Evolutionary conservation across 148 eudicot genomes (phyloP), one percentile per base, ranked within the genome.

Genomic region (Vaccinium vitisidaea): DNA sequence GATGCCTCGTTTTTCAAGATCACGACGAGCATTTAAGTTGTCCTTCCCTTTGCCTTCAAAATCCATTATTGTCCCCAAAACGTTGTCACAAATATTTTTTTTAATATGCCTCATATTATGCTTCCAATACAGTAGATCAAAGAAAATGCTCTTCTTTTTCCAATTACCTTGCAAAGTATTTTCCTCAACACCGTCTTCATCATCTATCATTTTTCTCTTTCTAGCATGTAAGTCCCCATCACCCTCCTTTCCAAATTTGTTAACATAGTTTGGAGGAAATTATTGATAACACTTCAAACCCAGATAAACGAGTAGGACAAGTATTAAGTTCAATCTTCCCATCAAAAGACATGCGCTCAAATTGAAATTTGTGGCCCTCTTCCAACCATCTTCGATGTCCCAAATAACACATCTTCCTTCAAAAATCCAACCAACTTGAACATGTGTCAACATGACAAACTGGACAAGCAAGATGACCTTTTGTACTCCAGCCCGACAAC

Each of bases 41-140:
- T 83, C 52, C 53, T 84, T 79, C 25, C 39, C 80, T 80, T 84
- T 77, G 23, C 83, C 83, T 15, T 79, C 39, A 8, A 61, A 23
- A 59, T 80, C 18, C 19, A n/a, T 63, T 15, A 46, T 4, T 25
- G 18, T 77, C 19, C 54, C 12, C 5, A 82, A 30, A 30, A 30
- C 32, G 1, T 30, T 30, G 32, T 30, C 32, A 30, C 32, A 0
- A 30, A 30, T 1, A 30, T 30, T 30, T 30, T 30, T 30, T 30
- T 30, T 30, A 30, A 30, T 30, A 30, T 30, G 32, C 32, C 32
- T 30, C 32, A 30, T 30, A 30, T 30, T 30, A 30, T 30, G 32
- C 32, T 30, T 30, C 32, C 32, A 30, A 30, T 30, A 30, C 32
- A 1, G 32, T 30, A 30, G 32, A 30, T 30, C 32, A 30, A 30